Base-by-base conservation (phyloP, 352 stramenopile species). In the Phytophthora syringae region DNA sequence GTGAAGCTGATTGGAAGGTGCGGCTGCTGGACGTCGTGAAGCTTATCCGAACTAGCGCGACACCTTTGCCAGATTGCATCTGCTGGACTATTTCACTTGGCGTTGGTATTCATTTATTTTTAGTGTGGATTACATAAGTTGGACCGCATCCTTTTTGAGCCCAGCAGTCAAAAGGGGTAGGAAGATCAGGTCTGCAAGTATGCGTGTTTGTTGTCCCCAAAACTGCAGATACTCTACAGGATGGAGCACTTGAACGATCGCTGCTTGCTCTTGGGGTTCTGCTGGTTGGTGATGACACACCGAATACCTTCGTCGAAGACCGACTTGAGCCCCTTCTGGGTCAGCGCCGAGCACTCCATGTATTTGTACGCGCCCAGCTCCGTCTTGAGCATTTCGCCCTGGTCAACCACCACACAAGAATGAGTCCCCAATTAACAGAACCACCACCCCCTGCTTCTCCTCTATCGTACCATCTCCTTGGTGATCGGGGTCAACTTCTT, bases 231-330 rank as follows among this genome's bases (percentile, higher is more conserved):
- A 20, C 28, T 51, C 64, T 81, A 93, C 45, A 95, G 69, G 54
- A 95, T 95, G 32, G 64, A 87, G 70, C 87, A 95, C 39, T 76
- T 77, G 39, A 74, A 82, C 22, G 68, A 65, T 60, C 57, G 58
- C 39, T 74, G 40, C 47, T 75, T 74, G 51, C 64, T 57, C 78
- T 90, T 90, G 15, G 84, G 84, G 53, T 83, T 82, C 66, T 92
- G 83, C 60, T 95, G 87, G 60, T 88, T 87, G 3, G 74, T 82
- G 52, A 97, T 79, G 11, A 95, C 91, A 62, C 89, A 96, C 45
- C 91, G 89, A 75, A 98, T 98, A 47, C 83, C 90, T 50, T 97
- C 89, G 64, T 98, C 94, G 52, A 98, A 98, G 18, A 98, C 93
- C 45, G 94, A 80, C 79, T 98, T 98, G 43, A 98, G 85, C 9